Base-by-base conservation (phyloP, 306 rosid genomes). In the Prunus campanulata region DNA sequence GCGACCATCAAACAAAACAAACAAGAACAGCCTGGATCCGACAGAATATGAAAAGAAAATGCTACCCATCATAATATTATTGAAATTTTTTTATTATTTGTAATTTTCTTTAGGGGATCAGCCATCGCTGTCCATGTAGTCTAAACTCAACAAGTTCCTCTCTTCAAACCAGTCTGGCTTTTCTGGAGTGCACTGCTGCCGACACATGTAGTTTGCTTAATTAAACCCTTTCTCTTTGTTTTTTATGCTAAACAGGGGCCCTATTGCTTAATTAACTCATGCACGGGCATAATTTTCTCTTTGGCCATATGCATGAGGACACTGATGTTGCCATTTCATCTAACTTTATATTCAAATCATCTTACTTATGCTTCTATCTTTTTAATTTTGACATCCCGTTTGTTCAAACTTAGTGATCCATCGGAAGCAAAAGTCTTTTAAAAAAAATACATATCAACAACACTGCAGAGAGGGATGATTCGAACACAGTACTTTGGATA, bases 1-100 rank as follows among this genome's bases (percentile, higher is more conserved):
- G 1, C 15, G n/a, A 72, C 42, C 2, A 52, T 32, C 6, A 74
- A 74, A 61, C 30, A 48, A 74, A 49, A 24, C 12, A 62, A 29
- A 62, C 39, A 62, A 27, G 44, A 24, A 59, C 80, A 76, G 74
- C 74, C 80, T 76, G 80, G 68, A 55, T 65, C 62, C 50, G 39
- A 35, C 2, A 24, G 24, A 7, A 71, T 1, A 42, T 51, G 81
- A 77, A 77, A 76, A 81, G 13, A 71, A 81, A 77, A 72, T 35
- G 65, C 66, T 29, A 77, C 72, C 81, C 52, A 32, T 71, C 75
- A 35, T 19, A 9, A 6, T 68, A 72, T 39, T 54, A 48, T 60
- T 67, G 71, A 74, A 72, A 74, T 22, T 2, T 10, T 51, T 49
- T 62, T 46, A 32, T 46, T 51, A 20, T 60, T 59, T 73, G 64